phyloP scores from a whole-genome alignment of 116 monocot species.

The Iris pallida region DNA sequence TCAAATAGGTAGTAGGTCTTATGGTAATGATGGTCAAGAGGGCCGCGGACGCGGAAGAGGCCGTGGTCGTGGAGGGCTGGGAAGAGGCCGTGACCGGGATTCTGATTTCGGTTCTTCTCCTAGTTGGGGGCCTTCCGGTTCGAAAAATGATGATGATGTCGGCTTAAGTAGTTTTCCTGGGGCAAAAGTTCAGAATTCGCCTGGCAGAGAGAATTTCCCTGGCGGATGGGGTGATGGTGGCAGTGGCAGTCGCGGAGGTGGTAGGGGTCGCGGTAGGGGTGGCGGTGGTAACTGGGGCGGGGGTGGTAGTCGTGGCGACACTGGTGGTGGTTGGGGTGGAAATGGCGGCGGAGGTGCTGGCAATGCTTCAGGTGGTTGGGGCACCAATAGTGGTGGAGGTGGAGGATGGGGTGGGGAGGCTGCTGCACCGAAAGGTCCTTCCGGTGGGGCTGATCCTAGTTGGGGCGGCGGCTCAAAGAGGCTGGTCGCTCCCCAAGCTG shows the following conservation, averaged over 20 bases:
- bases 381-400: not conserved
- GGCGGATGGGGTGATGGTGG: constrained; percentile 45
- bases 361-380: not conserved
- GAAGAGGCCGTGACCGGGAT: constrained; percentile 19
- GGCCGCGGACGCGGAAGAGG: constrained; percentile 28
- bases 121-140: constrained; percentile 35
- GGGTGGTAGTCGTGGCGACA: not conserved
- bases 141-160: constrained; percentile 38
- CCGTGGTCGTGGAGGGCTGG: constrained; percentile 39
- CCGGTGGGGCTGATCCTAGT: not conserved
- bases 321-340: constrained; percentile 15
- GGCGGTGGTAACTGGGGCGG: constrained; percentile 2
- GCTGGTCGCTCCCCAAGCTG: constrained; percentile 5
- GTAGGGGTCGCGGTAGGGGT: constrained; percentile 11
- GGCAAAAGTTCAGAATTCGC: constrained; percentile 61
- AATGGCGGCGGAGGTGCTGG: not conserved
- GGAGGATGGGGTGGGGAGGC: too few species aligned
- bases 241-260: constrained; percentile 15
- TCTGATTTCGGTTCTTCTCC: constrained; percentile 35
- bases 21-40: constrained; percentile 24
- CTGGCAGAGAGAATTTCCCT: constrained; percentile 57
- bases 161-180: constrained; percentile 61
- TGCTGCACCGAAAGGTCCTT: not conserved
- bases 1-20: constrained; percentile 56
- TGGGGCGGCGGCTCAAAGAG: constrained; percentile 5